A percentile compares a stretch with the other conserved stretches of the same genome.
Evolutionary conservation across 1,139 yeast genomes (phyloP).

Genomic region (Sugiyamaella xylanicola): DNA sequence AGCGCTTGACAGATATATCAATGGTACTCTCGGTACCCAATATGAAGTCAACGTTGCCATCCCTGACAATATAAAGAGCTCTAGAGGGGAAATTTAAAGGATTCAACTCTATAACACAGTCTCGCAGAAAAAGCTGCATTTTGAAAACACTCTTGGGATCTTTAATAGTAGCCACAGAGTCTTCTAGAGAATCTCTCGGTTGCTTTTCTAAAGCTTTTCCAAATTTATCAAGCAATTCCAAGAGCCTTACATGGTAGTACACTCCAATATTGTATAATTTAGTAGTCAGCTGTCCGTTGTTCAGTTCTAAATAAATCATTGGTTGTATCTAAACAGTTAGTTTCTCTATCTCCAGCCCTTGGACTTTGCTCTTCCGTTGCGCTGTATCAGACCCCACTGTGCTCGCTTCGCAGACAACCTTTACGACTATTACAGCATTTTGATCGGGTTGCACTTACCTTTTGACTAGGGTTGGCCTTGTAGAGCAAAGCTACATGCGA

Average conservation of each 20-base stretch:
- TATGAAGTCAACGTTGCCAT: constrained; percentile 54
- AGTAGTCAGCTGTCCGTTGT: constrained; percentile 28
- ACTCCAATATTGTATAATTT: constrained; percentile 32
- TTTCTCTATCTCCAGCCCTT: too few species aligned
- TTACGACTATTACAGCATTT: too few species aligned
- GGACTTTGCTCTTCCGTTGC: too few species aligned
- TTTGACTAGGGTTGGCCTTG: constrained; percentile 30
- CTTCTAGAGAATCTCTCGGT: constrained; percentile 10
- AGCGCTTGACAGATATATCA: constrained; percentile 29
- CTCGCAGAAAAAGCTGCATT: constrained; percentile 32
- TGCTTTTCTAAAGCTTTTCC: constrained; percentile 18
- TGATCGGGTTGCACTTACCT: too few species aligned
- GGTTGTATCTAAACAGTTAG: constrained; percentile 25
- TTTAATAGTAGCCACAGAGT: constrained; percentile 22
- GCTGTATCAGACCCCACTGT: too few species aligned
- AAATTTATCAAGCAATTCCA: constrained; percentile 32
- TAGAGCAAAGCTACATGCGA: constrained; percentile 32
- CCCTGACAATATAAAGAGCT: constrained; percentile 52
- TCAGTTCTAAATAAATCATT: constrained; percentile 29
- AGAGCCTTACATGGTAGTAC: constrained; percentile 36
- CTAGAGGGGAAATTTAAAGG: constrained; percentile 53
- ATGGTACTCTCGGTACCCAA: constrained; percentile 19
- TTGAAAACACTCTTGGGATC: constrained; percentile 21
- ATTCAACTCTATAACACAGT: constrained; percentile 36
- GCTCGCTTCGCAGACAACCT: too few species aligned